Conservation (phyloP, 176 grass and related monocot species). For the Typha latifolia region DNA sequence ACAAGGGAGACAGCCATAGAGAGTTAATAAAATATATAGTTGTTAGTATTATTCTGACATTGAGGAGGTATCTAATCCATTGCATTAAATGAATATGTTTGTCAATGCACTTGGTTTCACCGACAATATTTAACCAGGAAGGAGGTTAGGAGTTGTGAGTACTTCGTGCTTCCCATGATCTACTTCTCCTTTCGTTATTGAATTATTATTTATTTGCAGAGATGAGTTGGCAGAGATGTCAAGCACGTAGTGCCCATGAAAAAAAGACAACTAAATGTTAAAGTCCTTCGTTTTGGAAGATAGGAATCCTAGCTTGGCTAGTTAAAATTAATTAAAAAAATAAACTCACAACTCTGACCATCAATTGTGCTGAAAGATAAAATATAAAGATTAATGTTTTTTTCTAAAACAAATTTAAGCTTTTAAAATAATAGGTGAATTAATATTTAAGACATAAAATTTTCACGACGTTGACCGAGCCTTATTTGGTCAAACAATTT, state of each 20-base stretch:
- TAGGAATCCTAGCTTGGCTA: no score
- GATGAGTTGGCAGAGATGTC: constrained; percentile 12
- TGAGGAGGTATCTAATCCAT: not conserved
- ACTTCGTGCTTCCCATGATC: constrained; percentile 20
- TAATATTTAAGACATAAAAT: no score
- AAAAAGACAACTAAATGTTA: not conserved
- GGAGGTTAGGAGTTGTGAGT: constrained; percentile 12
- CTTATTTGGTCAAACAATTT: no score
- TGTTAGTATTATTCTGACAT: not conserved
- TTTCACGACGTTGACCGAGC: no score
- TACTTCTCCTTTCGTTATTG: not conserved
- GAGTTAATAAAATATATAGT: not conserved
- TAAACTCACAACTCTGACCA: no score
- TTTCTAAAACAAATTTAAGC: no score
- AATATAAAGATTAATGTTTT: no score
- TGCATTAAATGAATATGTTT: not conserved
- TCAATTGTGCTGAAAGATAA: no score
- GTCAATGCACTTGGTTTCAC: not conserved
- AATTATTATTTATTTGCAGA: constrained; percentile 1
- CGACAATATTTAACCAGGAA: not conserved
- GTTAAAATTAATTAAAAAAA: no score
- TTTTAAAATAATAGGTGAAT: no score
- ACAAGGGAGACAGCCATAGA: not conserved
- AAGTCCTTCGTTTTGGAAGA: no score
- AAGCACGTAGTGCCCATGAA: constrained; percentile 20